Evolutionary conservation across 768 basidiomycete genomes (phyloP).

Genomic region (Piloderma croceum): DNA sequence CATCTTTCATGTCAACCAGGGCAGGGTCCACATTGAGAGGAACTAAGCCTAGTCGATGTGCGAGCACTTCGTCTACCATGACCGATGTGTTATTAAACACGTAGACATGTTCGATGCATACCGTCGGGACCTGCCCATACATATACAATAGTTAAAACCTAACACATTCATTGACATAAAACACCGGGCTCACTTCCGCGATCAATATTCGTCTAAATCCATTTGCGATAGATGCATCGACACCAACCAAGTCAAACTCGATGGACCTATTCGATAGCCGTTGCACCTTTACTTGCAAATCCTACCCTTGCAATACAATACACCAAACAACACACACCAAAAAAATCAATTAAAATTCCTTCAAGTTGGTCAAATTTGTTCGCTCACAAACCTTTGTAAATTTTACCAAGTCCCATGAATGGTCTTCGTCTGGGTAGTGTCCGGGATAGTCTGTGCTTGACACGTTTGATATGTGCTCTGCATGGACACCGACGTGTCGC

Average conservation of each 20-base stretch:
- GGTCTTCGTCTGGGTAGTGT: slow-evolving; percentile 77
- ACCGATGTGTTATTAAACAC: slow-evolving; percentile 94
- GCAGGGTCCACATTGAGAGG: slow-evolving; percentile 85
- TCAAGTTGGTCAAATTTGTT: slow-evolving; percentile 1
- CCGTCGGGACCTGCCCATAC: slow-evolving; percentile 68
- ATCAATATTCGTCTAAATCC: slow-evolving; percentile 89
- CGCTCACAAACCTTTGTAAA: slow-evolving; percentile 65
- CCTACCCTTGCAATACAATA: slow-evolving; percentile 45
- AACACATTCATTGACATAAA: neutral
- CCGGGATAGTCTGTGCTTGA: slow-evolving; percentile 91
- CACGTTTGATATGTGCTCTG: slow-evolving; percentile 72
- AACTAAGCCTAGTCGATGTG: slow-evolving; percentile 87
- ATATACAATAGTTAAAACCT: neutral
- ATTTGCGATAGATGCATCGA: slow-evolving; percentile 95
- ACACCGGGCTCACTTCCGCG: slow-evolving; percentile 64
- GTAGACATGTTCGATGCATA: slow-evolving; percentile 88
- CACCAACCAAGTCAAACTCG: slow-evolving; percentile 93
- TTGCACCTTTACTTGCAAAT: slow-evolving; percentile 66
- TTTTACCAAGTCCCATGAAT: slow-evolving; percentile 71
- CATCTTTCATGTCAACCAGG: slow-evolving; percentile 51
- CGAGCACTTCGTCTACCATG: slow-evolving; percentile 88
- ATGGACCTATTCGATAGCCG: slow-evolving; percentile 77
- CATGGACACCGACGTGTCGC: slow-evolving; percentile 60
- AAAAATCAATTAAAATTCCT: slow-evolving; percentile 11
- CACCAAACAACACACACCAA: neutral